Base-by-base conservation (phyloP, 1,284 basidiomycete genomes). In the Sutorius eximius region DNA sequence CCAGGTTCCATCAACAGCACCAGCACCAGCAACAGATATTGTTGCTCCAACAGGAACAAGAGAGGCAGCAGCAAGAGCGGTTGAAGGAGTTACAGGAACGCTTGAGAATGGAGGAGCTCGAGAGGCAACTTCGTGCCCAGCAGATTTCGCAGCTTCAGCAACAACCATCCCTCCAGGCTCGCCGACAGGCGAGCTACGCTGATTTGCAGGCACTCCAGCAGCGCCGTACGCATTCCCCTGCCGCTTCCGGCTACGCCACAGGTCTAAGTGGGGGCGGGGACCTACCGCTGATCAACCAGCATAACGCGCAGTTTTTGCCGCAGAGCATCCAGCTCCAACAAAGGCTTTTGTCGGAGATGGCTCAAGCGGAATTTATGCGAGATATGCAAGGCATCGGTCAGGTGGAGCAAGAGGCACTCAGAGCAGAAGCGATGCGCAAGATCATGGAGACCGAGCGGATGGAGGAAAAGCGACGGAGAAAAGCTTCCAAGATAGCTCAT, bases 381-480 rank as follows among this genome's bases (percentile, higher is more conserved):
- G 84, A 83, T 50, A 75, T 86, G 70, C 83, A 85, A 56, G 80
- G 79, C 18, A 69, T 77, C 3, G 73, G 77, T 53, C 81, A 78
- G 44, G 82, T 79, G 45, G 80, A 89, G 56, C 87, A 89, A 62
- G 87, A 90, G 53, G 77, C 82, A 4, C 71, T 94, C 24, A 77
- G 85, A 56, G 77, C 76, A 27, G 90, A 93, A 68, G 88, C 91
- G 0, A 88, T 91, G 83, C 80, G 86, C 56, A 91, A 92, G 74
- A 95, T 95, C 60, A 77, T 88, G 70, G 91, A 94, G 71, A 87
- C 91, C 1, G 93, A 95, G 69, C 81, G 80, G 62, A 86, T 89
- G 81, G 93, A 95, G 68, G 88, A 87, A 66, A 89, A 84, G 70
- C 79, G 92, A 46, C 81, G 90, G 57, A 77, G 84, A 48, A 92